These are phyloP conservation scores for Arthroderma uncinatum DNA, from an alignment of 2,329 filamentous ascomycete genomes.

Conservation along the genomic window DNA sequence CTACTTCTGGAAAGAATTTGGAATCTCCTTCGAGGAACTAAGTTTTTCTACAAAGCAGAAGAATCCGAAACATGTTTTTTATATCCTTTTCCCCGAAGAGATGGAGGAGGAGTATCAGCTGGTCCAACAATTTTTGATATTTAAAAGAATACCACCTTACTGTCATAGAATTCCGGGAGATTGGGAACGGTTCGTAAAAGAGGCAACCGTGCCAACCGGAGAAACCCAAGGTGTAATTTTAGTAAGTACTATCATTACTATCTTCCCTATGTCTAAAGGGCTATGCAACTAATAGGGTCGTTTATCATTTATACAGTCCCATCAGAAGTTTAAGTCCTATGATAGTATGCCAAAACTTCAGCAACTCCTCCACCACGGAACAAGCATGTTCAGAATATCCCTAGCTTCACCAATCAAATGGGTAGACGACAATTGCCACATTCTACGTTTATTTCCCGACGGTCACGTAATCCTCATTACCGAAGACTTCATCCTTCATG, in stretches of 20 bases:
- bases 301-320: conserved; percentile 21
- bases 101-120: conserved; percentile 20
- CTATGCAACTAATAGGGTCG: background rate
- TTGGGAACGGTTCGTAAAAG: conserved; percentile 27
- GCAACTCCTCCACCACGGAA: conserved; percentile 16
- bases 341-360: conserved; percentile 21
- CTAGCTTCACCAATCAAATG: conserved; percentile 20
- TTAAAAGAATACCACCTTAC: conserved; percentile 20
- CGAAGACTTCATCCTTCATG: conserved; percentile 29
- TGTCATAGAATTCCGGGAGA: conserved; percentile 24
- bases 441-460: conserved; percentile 30
- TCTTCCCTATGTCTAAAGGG: background rate
- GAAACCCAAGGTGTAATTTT: conserved; percentile 15
- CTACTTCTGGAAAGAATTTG: conserved; percentile 14
- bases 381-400: conserved; percentile 30
- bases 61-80: conserved; percentile 22
- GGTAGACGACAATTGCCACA: conserved; percentile 17
- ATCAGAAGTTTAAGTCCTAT: conserved; percentile 26
- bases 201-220: conserved; percentile 20
- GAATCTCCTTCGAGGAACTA: conserved; percentile 23
- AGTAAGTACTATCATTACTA: conserved; percentile 20
- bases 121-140: conserved; percentile 20
- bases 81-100: conserved; percentile 25
- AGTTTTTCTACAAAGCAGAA: conserved; percentile 16
- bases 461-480: conserved; percentile 32